These are phyloP conservation scores for Phragmites australis DNA, from an alignment of 176 grass and related monocot genomes.

Conservation along the genomic window DNA sequence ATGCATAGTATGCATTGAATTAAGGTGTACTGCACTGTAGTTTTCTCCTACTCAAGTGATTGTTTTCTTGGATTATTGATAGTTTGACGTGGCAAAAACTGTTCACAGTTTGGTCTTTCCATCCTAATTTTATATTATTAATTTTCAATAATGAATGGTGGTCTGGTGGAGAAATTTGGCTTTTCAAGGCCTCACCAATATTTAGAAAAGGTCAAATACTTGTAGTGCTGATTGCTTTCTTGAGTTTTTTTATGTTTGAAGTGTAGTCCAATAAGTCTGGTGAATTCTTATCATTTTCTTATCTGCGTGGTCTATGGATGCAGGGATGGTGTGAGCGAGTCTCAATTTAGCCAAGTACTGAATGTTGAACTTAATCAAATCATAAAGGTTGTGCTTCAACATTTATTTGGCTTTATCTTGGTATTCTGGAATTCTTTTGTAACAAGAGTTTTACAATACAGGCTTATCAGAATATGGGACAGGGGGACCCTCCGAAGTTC, in stretches of 20 bases:
- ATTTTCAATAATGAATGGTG: slow-evolving; percentile 17
- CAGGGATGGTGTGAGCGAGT: slow-evolving; percentile 92
- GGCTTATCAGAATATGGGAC: slow-evolving; percentile 77
- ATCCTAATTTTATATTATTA: neutral
- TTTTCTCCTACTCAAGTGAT: neutral
- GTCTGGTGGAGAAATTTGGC: neutral
- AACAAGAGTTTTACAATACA: slow-evolving; percentile 37
- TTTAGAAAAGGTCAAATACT: neutral
- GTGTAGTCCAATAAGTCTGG: neutral
- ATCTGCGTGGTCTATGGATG: slow-evolving; percentile 15
- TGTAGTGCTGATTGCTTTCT: neutral
- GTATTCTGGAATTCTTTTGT: slow-evolving; percentile 14
- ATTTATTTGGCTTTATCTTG: slow-evolving; percentile 5
- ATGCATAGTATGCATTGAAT: neutral
- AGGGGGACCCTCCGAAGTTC: slow-evolving; percentile 62
- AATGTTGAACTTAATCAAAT: slow-evolving; percentile 94
- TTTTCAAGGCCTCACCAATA: neutral
- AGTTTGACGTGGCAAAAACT: neutral
- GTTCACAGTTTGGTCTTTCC: neutral
- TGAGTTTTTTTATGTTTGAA: neutral
- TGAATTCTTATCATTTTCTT: slow-evolving; percentile 10
- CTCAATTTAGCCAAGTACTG: slow-evolving; percentile 86
- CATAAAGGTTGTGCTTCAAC: slow-evolving; percentile 56
- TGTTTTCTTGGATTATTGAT: neutral
- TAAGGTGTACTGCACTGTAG: neutral